phyloP scores from a whole-genome alignment of 2,329 filamentous ascomycete genomes.

The Akanthomyces dipterigenus region DNA sequence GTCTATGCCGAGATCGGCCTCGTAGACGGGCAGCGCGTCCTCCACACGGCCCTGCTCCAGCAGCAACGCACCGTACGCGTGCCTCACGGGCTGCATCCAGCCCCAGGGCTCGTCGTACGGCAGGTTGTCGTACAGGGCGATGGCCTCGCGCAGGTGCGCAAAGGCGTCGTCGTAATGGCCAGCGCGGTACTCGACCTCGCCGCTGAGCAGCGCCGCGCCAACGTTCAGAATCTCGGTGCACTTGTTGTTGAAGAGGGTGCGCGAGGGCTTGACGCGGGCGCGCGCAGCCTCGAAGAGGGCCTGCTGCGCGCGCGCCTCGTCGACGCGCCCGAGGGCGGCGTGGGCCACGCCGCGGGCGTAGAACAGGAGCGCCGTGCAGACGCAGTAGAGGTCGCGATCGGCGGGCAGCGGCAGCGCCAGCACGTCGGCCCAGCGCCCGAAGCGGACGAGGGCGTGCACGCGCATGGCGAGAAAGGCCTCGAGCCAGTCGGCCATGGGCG shows the following conservation, averaged over 20 bases:
- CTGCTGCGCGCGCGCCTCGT: slow-evolving; percentile 47
- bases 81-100: slow-evolving; percentile 70
- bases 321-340: slow-evolving; percentile 49
- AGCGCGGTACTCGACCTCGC: slow-evolving; percentile 65
- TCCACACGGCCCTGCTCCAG: slow-evolving; percentile 57
- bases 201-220: slow-evolving; percentile 61
- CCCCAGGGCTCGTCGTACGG: slow-evolving; percentile 72
- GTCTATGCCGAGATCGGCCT: slow-evolving; percentile 54
- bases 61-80: slow-evolving; percentile 63
- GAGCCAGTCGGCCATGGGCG: slow-evolving; percentile 74
- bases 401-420: slow-evolving; percentile 47
- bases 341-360: slow-evolving; percentile 64
- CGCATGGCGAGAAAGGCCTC: slow-evolving; percentile 64
- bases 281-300: slow-evolving; percentile 44
- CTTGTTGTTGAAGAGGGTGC: slow-evolving; percentile 43
- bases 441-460: slow-evolving; percentile 64
- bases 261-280: slow-evolving; percentile 45
- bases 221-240: slow-evolving; percentile 53
- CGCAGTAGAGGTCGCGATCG: slow-evolving; percentile 57
- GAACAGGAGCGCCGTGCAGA: slow-evolving; percentile 60
- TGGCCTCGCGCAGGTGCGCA: slow-evolving; percentile 47
- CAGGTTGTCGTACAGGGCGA: slow-evolving; percentile 54
- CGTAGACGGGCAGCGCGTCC: slow-evolving; percentile 51
- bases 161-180: slow-evolving; percentile 55
- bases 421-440: slow-evolving; percentile 65